Conservation (phyloP, 345 rosid species). For the Moricandia arvensis region DNA sequence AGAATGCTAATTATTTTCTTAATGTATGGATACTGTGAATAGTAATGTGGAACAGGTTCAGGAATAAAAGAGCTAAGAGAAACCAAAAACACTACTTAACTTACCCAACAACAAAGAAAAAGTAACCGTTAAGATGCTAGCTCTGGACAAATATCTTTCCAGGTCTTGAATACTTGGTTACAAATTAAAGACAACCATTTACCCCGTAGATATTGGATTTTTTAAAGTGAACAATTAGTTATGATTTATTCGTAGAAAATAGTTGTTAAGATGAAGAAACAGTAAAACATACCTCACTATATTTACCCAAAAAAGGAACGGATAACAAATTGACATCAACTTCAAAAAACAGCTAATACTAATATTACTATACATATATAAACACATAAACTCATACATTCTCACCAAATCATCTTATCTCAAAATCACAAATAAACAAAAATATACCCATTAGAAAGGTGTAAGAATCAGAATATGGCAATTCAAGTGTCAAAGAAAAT, state of each 20-base stretch:
- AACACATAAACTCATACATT: not conserved
- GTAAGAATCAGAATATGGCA: not conserved
- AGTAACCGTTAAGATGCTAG: conserved; percentile 73
- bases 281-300: not conserved
- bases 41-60: not conserved
- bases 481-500: not conserved
- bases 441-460: not conserved
- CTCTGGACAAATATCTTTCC: conserved; percentile 67
- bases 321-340: not conserved
- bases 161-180: conserved; percentile 45
- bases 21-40: not conserved
- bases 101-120: conserved; percentile 73
- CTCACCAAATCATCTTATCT: not conserved
- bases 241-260: not conserved
- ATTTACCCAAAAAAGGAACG: not conserved
- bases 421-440: not conserved
- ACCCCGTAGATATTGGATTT: not conserved
- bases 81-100: not conserved
- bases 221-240: not conserved
- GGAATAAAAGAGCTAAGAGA: not conserved
- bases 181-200: not conserved
- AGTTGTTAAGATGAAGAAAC: not conserved
- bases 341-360: not conserved
- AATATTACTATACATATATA: not conserved
- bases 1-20: not conserved